Evolutionary conservation across 352 stramenopile genomes (phyloP).

Genomic region (Pythium dissotocum): DNA sequence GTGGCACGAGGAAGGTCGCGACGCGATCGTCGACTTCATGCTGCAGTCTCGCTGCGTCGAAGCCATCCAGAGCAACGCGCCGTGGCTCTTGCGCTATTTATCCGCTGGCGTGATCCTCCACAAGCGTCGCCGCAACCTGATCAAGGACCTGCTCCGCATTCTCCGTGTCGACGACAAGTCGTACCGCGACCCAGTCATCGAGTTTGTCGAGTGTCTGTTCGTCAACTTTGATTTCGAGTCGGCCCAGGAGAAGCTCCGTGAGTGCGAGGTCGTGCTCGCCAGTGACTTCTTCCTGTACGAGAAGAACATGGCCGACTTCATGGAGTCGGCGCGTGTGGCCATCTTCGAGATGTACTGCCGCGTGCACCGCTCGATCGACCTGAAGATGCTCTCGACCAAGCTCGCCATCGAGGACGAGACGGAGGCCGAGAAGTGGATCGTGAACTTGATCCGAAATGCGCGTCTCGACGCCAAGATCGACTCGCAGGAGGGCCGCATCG

Average conservation of each 20-base stretch:
- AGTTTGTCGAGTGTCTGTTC: constrained; percentile 98
- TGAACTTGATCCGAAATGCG: constrained; percentile 98
- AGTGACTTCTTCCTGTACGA: constrained; percentile 98
- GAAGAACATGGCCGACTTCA: constrained; percentile 97
- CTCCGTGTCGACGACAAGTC: constrained; percentile 90
- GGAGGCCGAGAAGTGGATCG: constrained; percentile 99
- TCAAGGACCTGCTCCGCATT: constrained; percentile 96
- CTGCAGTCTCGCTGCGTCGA: constrained; percentile 92
- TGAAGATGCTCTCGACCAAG: constrained; percentile 95
- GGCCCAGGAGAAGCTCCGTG: constrained; percentile 91
- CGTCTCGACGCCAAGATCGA: constrained; percentile 98
- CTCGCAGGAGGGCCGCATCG: constrained; percentile 95
- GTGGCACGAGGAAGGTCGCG: constrained; percentile 92
- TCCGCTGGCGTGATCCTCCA: constrained; percentile 97
- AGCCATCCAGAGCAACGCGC: constrained; percentile 98
- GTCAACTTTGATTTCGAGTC: constrained; percentile 99
- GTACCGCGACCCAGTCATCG: constrained; percentile 82
- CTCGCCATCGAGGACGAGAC: constrained; percentile 95
- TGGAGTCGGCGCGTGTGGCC: constrained; percentile 96
- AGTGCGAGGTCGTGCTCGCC: constrained; percentile 94
- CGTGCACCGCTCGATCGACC: constrained; percentile 99
- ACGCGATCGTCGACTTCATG: constrained; percentile 98
- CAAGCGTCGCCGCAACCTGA: constrained; percentile 92
- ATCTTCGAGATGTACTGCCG: constrained; percentile 99
- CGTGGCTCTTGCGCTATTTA: constrained; percentile 97